A percentile compares a stretch with the other conserved stretches of the same genome.
phyloP scores from a whole-genome alignment of 2,329 filamentous ascomycete species.

The Orbilia quercus region DNA sequence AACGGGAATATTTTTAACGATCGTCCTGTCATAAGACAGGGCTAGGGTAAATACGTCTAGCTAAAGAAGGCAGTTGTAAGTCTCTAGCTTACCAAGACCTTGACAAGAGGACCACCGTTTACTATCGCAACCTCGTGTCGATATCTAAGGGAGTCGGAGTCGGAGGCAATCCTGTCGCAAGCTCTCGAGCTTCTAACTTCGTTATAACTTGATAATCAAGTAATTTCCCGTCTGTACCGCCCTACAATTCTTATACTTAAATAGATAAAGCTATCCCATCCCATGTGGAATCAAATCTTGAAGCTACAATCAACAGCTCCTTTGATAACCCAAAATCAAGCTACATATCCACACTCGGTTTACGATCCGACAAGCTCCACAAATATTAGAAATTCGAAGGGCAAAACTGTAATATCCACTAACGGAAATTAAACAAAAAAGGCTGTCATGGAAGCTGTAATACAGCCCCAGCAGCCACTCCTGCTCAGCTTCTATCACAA shows the following conservation, averaged over 20 bases:
- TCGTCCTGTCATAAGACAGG: constrained; percentile 48
- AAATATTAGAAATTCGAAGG: no score
- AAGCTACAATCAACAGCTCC: no score
- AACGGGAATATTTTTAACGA: constrained; percentile 48
- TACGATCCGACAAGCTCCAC: background rate
- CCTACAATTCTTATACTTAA: no score
- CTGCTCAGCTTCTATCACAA: constrained; percentile 26
- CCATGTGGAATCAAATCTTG: no score
- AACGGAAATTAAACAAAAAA: background rate
- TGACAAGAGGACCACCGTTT: constrained; percentile 21
- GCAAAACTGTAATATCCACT: background rate
- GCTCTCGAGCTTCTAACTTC: constrained; percentile 8
- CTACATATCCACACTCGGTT: background rate
- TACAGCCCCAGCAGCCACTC: constrained; percentile 31
- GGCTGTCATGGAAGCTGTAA: constrained; percentile 40
- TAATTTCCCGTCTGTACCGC: no score
- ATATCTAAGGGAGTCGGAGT: constrained; percentile 38
- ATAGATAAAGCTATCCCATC: no score
- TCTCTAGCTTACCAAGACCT: constrained; percentile 39
- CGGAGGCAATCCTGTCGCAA: constrained; percentile 17
- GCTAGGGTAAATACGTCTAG: constrained; percentile 17
- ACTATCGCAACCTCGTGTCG: constrained; percentile 31
- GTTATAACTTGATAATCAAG: background rate
- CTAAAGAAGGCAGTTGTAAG: constrained; percentile 45
- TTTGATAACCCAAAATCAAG: no score